These are phyloP conservation scores for Solanum tarapatanum DNA, from an alignment of 257 asterid species.

Conservation along the genomic window DNA sequence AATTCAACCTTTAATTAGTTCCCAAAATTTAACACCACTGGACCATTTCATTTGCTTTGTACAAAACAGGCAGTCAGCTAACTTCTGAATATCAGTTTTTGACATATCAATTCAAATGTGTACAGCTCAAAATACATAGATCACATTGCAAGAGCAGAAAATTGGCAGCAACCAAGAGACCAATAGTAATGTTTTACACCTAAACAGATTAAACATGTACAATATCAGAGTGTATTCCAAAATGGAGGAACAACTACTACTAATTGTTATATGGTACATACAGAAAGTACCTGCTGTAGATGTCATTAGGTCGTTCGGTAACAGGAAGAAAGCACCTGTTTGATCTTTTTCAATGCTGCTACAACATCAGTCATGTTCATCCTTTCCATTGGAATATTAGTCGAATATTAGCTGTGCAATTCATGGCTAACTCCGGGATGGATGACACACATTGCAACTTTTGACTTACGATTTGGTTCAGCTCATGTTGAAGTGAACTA, in stretches of 20 bases:
- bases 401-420: constrained; percentile 4
- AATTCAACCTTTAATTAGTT: neutral
- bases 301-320: neutral
- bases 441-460: constrained; percentile 1
- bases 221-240: neutral
- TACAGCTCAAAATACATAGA: neutral
- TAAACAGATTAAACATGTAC: neutral
- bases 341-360: constrained; percentile 1
- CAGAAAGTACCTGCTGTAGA: neutral
- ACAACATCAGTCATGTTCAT: constrained; percentile 1
- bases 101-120: neutral
- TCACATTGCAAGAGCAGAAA: neutral
- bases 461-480: too few relatives aligned
- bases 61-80: neutral
- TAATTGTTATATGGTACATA: too few relatives aligned
- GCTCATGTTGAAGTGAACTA: neutral
- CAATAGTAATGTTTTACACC: neutral
- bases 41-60: neutral
- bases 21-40: neutral
- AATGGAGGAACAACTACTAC: neutral
- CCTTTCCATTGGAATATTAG: constrained; percentile 6
- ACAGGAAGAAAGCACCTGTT: neutral
- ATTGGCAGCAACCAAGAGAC: neutral
- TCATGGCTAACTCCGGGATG: constrained; percentile 1
- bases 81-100: neutral